phyloP scores from a whole-genome alignment of 192 early-diverging fungal genomes.

The Coemansia pectinata region DNA sequence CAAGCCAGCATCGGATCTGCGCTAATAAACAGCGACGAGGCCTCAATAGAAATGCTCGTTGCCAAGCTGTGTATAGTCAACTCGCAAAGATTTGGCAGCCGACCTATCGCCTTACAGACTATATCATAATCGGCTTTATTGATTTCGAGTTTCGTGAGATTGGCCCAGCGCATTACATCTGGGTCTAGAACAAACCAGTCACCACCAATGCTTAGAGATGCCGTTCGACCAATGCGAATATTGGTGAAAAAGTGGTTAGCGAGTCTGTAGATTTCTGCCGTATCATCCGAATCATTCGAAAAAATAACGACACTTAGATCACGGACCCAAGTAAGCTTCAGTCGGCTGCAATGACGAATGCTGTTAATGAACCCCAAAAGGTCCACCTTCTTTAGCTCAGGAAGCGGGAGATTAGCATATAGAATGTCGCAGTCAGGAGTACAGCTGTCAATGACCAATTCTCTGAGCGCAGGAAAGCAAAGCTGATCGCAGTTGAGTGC shows the following conservation, averaged over 20 bases:
- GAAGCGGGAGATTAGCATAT: neutral
- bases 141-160: neutral
- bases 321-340: neutral
- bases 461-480: neutral
- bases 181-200: neutral
- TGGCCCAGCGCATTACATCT: neutral
- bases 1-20: neutral
- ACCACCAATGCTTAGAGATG: neutral
- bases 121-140: neutral
- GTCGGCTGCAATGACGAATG: neutral
- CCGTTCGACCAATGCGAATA: neutral
- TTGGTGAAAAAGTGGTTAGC: neutral
- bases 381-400: neutral
- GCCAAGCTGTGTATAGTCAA: neutral
- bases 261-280: neutral
- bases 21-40: neutral
- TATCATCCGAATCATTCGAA: neutral
- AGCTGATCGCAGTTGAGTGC: neutral
- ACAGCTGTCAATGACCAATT: neutral
- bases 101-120: neutral
- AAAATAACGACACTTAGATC: neutral
- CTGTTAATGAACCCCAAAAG: neutral
- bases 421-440: constrained; percentile 1
- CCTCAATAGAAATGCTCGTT: neutral
- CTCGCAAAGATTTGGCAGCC: neutral